Evolutionary conservation across 768 basidiomycete species (phyloP).

Genomic region (Scleroderma bovista): DNA sequence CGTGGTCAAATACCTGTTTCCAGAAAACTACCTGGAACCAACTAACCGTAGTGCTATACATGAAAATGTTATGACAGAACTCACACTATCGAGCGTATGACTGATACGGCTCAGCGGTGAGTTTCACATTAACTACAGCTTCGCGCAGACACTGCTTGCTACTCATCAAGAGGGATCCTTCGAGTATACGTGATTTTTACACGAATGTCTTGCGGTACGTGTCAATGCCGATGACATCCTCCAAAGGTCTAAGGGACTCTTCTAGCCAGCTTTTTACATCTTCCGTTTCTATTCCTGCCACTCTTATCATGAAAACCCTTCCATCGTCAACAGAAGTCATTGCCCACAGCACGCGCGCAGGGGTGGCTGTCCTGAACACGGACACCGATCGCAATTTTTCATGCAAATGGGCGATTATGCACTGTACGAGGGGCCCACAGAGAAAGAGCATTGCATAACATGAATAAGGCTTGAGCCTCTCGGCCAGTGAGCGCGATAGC

Average conservation of each 20-base stretch:
- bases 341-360: constrained; percentile 77
- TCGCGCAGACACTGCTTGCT: too few species aligned
- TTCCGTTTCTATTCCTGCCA: constrained; percentile 75
- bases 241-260: constrained; percentile 44
- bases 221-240: constrained; percentile 55
- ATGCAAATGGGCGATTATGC: constrained; percentile 44
- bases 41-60: too few species aligned
- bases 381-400: constrained; percentile 46
- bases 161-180: too few species aligned
- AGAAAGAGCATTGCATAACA: constrained; percentile 88
- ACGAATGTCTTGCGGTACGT: constrained; percentile 60
- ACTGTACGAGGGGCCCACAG: constrained; percentile 57
- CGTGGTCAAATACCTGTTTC: too few species aligned
- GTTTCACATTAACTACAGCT: too few species aligned
- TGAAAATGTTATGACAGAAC: too few species aligned
- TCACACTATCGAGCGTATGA: too few species aligned
- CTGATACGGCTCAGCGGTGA: too few species aligned
- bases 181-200: constrained; percentile 16
- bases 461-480: constrained; percentile 72
- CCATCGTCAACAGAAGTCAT: constrained; percentile 52
- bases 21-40: too few species aligned
- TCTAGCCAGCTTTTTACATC: constrained; percentile 66
- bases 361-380: constrained; percentile 52
- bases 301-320: constrained; percentile 57
- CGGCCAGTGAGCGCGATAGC: constrained; percentile 44